These are phyloP conservation scores for Solanum corneliomulleri DNA, from an alignment of 257 asterid species.

Conservation along the genomic window DNA sequence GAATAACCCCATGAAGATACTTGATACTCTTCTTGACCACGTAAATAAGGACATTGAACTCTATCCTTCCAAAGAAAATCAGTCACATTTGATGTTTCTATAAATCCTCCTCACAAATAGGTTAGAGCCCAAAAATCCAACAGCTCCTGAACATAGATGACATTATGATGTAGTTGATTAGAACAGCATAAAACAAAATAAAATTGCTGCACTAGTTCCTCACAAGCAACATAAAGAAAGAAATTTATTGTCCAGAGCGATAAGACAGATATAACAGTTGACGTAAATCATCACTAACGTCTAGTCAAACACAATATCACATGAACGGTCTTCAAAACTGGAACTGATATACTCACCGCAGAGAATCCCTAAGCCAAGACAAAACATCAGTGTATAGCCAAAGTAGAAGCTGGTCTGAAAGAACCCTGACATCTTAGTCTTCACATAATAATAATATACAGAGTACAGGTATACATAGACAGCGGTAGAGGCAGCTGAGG, in stretches of 20 bases:
- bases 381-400: conserved; percentile 60
- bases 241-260: not conserved
- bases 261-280: not conserved
- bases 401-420: conserved; percentile 62
- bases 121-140: conserved; percentile 86
- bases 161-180: not conserved
- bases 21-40: not conserved
- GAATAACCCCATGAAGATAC: not conserved
- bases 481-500: conserved; percentile 54
- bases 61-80: not conserved
- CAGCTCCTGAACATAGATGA: conserved; percentile 47
- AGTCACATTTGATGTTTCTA: conserved; percentile 91
- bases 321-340: not conserved
- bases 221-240: not conserved
- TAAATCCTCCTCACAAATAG: conserved; percentile 92
- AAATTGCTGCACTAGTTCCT: not conserved
- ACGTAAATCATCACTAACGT: not conserved
- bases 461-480: conserved; percentile 52
- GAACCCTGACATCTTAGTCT: conserved; percentile 65
- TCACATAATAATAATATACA: conserved; percentile 42
- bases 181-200: not conserved
- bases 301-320: not conserved
- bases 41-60: not conserved
- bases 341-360: conserved; percentile 47
- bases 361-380: conserved; percentile 60